These are phyloP conservation scores for Rhododendron griersonianum DNA, from an alignment of 148 eudicot genomes.

Conservation along the genomic window DNA sequence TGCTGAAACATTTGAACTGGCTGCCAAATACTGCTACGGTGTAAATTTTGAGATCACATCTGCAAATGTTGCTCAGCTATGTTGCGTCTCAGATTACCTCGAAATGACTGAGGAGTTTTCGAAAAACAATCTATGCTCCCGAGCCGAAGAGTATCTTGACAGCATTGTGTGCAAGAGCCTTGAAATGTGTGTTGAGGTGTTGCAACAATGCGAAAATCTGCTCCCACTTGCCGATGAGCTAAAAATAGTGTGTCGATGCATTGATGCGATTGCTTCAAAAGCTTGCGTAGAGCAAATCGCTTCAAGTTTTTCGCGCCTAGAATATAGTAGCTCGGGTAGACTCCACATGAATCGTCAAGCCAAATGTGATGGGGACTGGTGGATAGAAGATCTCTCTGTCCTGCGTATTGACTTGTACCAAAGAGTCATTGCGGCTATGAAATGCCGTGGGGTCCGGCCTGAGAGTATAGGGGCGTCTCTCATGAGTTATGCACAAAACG, in stretches of 20 bases:
- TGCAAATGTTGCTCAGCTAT: constrained; percentile 71
- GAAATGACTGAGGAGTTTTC: constrained; percentile 77
- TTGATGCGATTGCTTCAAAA: constrained; percentile 87
- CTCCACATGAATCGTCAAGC: constrained; percentile 78
- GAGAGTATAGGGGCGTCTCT: constrained; percentile 90
- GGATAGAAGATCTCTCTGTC: constrained; percentile 82
- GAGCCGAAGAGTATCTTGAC: constrained; percentile 74
- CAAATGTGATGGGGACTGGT: constrained; percentile 85
- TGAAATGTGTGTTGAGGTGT: constrained; percentile 77
- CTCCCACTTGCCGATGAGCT: constrained; percentile 90
- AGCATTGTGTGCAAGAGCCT: constrained; percentile 70
- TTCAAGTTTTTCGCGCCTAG: constrained; percentile 88
- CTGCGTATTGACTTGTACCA: constrained; percentile 72
- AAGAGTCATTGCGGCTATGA: constrained; percentile 78
- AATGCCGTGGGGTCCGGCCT: constrained; percentile 87
- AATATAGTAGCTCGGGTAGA: constrained; percentile 92
- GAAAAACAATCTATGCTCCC: constrained; percentile 67
- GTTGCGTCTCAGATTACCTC: constrained; percentile 74
- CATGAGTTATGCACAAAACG: constrained; percentile 68
- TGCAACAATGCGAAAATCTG: constrained; percentile 74
- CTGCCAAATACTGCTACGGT: constrained; percentile 90
- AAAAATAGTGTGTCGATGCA: constrained; percentile 60
- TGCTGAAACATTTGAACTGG: constrained; percentile 72
- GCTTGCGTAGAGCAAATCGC: constrained; percentile 92
- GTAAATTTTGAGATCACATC: constrained; percentile 83